phyloP scores from a whole-genome alignment of 2,329 filamentous ascomycete genomes.

The Chlorencoelia australis region DNA sequence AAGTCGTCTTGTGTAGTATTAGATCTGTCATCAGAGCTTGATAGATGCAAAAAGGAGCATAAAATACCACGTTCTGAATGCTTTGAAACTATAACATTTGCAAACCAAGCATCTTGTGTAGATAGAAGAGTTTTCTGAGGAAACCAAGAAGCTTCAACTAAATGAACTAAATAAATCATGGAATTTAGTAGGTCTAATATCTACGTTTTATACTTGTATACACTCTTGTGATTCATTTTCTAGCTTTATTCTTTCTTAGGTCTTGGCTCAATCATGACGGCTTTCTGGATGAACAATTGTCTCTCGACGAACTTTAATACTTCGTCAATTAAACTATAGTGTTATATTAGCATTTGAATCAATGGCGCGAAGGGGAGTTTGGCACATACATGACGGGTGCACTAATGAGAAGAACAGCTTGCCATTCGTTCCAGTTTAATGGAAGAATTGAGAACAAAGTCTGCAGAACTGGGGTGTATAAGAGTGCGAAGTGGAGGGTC shows the following conservation, averaged over 20 bases:
- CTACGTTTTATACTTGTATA: conserved; percentile 20
- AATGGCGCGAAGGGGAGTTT: not conserved
- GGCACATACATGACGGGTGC: conserved; percentile 78
- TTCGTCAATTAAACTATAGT: conserved; percentile 54
- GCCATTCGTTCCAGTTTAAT: conserved; percentile 79
- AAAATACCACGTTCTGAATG: conserved; percentile 2
- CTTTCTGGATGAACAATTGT: conserved; percentile 34
- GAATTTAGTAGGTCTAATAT: conserved; percentile 16
- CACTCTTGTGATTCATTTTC: conserved; percentile 6
- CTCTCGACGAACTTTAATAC: conserved; percentile 54
- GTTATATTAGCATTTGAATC: conserved; percentile 2
- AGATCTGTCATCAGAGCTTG: conserved; percentile 7
- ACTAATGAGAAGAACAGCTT: conserved; percentile 80
- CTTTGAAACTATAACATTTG: too few relatives aligned
- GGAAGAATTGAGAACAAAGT: conserved; percentile 83
- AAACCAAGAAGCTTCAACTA: too few relatives aligned
- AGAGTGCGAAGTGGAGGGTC: conserved; percentile 84
- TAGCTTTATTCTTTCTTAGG: conserved; percentile 24
- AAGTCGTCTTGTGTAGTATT: conserved; percentile 19
- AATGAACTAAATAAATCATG: too few relatives aligned
- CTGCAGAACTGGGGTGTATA: conserved; percentile 88
- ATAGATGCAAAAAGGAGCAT: conserved; percentile 5
- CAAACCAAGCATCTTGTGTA: too few relatives aligned
- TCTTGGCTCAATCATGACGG: conserved; percentile 15
- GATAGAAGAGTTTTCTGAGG: too few relatives aligned